Evolutionary conservation across 2,329 filamentous ascomycete species (phyloP).

Genomic region (Amesomyces nigricolor): DNA sequence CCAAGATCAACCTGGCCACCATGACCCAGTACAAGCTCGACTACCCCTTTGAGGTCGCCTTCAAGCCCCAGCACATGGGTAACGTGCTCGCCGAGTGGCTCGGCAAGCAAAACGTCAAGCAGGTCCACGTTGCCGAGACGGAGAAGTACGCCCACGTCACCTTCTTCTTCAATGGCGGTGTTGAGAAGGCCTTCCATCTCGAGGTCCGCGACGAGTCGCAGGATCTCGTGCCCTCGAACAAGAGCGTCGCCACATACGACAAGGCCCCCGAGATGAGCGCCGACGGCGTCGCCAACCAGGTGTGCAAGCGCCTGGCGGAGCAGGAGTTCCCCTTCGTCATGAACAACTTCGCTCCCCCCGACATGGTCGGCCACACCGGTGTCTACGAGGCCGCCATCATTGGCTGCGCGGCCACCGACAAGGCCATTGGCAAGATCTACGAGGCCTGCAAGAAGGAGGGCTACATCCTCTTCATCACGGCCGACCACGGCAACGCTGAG

Average conservation of each 20-base stretch:
- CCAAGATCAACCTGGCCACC: constrained; percentile 85
- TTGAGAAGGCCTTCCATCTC: constrained; percentile 90
- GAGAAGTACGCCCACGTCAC: constrained; percentile 99
- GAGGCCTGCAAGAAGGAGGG: constrained; percentile 90
- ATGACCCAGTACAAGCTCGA: constrained; percentile 99
- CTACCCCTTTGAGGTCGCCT: constrained; percentile 87
- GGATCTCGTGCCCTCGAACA: constrained; percentile 80
- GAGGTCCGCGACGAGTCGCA: constrained; percentile 82
- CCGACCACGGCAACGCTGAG: constrained; percentile 97
- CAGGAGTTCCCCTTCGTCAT: constrained; percentile 93
- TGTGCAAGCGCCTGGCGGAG: constrained; percentile 78
- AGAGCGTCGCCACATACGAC: constrained; percentile 87
- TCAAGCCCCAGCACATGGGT: constrained; percentile 90
- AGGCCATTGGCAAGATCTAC: constrained; percentile 86
- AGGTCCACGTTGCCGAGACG: constrained; percentile 96
- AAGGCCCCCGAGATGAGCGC: constrained; percentile 94
- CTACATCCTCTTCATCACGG: constrained; percentile 91
- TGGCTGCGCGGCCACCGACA: constrained; percentile 80
- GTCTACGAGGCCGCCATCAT: constrained; percentile 92
- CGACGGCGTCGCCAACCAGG: constrained; percentile 80
- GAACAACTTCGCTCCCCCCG: constrained; percentile 99
- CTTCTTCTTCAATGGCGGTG: constrained; percentile 99
- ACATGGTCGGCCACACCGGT: constrained; percentile 99
- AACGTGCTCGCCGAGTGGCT: constrained; percentile 98
- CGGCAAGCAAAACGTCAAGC: constrained; percentile 78